phyloP scores from a whole-genome alignment of 345 rosid genomes.

The Citrus mangshanensis region DNA sequence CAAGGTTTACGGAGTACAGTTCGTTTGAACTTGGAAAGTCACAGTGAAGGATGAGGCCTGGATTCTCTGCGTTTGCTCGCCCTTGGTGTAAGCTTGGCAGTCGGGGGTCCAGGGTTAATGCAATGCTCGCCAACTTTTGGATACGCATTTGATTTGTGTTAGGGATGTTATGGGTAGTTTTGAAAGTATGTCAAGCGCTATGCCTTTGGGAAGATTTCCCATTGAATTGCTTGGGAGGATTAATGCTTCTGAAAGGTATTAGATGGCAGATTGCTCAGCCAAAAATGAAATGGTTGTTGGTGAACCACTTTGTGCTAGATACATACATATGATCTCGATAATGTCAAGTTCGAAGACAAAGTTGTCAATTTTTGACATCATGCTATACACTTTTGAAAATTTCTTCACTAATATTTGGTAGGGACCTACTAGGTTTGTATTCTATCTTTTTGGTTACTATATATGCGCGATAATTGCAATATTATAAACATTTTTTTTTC shows the following conservation, averaged over 20 bases:
- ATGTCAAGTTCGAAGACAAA: background rate
- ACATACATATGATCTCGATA: background rate
- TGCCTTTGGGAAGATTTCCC: background rate
- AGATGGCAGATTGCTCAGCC: background rate
- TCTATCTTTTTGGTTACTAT: background rate
- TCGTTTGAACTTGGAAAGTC: background rate
- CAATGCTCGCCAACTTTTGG: constrained; percentile 2
- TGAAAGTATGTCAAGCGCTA: background rate
- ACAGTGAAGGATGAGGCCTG: background rate
- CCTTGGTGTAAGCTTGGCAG: background rate
- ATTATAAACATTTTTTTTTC: background rate
- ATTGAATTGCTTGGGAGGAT: no score
- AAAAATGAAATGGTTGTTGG: background rate
- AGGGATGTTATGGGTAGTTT: background rate
- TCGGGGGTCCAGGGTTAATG: background rate
- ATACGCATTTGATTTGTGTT: background rate
- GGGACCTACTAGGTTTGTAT: background rate
- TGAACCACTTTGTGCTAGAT: background rate
- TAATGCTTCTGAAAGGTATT: background rate
- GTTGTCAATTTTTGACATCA: background rate
- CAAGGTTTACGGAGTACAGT: background rate
- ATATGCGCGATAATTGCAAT: background rate
- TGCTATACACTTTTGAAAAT: background rate
- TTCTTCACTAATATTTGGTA: background rate
- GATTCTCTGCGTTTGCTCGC: background rate